Base-by-base conservation (phyloP, 306 rosid species). In the Ormosia emarginata region DNA sequence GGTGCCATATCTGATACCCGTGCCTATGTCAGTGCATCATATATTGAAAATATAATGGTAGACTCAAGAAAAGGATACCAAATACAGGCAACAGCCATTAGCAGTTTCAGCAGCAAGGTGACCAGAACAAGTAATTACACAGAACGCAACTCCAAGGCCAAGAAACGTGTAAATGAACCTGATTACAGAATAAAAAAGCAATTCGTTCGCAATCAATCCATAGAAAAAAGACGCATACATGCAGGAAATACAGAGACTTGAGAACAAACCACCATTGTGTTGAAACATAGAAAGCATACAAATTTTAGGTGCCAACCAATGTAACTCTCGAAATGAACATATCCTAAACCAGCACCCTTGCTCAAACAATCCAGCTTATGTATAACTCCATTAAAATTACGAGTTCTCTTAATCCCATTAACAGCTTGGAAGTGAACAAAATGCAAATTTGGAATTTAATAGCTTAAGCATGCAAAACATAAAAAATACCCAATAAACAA, bases 101-200 rank as follows among this genome's bases (percentile, higher is more conserved):
- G 90, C 90, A 74, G 93, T 90, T 79, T 85, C 97, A 52, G 98
- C 92, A 70, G 97, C 97, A 75, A 92, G 32, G 76, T 94, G 97
- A 71, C 97, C 97, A 32, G 88, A 67, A 90, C 91, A 90, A 41
- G 97, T 92, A 88, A 90, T 87, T 75, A 85, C 90, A 75, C 92
- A 89, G 64, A 92, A 82, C 62, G 63, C 18, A 74, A 86, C 67
- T 80, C 98, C 97, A 32, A 91, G 86, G 79, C 94, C 94, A 79
- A 92, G 90, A 82, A 87, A 85, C 3, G 88, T 78, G 86, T 85
- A 91, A 79, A 92, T 92, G 86, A 94, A 94, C 98, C 98, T 94
- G 91, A 82, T 71, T 78, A 49, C 77, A 33, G 55, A 41, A 67
- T 44, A 52, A 40, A 63, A 53, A 15, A 56, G 14, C 2, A 85